Evolutionary conservation across 2,329 filamentous ascomycete species (phyloP), one percentile per base, ranked within the genome.

Genomic region (Bipolaris oryzae): DNA sequence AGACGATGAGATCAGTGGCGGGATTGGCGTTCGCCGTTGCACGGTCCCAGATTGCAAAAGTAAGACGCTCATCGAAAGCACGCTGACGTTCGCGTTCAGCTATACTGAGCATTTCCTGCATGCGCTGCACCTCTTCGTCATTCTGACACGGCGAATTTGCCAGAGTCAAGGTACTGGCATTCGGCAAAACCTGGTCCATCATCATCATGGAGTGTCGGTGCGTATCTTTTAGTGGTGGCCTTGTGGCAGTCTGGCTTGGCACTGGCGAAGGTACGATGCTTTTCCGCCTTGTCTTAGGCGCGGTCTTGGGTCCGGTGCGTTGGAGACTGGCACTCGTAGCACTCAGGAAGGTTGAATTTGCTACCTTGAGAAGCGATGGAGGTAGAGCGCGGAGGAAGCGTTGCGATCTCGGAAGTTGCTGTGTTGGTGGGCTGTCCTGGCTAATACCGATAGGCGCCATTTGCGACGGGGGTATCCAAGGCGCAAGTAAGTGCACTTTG

Each of bases 311-410:
- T 5, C 69, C 72, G 38, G 72, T 71, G n/a, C 73, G 68, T 48
- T 75, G 73, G 60, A 96, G 88, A 60, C 90, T 94, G 47, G 89
- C 91, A 74, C 90, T 96, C 0, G 93, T 96, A 3, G 92, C 90
- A 23, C 88, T 90, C 87, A 99, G 94, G 78, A 98, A 97, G 57
- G 90, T 93, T 41, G 92, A 95, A 76, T 98, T 99, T 50, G 95
- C 95, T 1, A 93, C 93, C 75, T 93, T 96, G 34, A 99, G 82
- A 34, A 99, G 88, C 0, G 95, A 91, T 0, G 93, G 94, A 0
- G 95, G 95, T 0, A 99, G 82, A 0, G 92, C 92, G 20, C 95
- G 88, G 2, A 99, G 84, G 60, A 99, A 93, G 48, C 92, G 88
- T 73, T 99, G 95, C 1, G 92, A 92, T 5, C 94, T 92, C 3